These are phyloP conservation scores for Ganoderma resinaceum DNA, from an alignment of 1,284 basidiomycete genomes.

Conservation along the genomic window DNA sequence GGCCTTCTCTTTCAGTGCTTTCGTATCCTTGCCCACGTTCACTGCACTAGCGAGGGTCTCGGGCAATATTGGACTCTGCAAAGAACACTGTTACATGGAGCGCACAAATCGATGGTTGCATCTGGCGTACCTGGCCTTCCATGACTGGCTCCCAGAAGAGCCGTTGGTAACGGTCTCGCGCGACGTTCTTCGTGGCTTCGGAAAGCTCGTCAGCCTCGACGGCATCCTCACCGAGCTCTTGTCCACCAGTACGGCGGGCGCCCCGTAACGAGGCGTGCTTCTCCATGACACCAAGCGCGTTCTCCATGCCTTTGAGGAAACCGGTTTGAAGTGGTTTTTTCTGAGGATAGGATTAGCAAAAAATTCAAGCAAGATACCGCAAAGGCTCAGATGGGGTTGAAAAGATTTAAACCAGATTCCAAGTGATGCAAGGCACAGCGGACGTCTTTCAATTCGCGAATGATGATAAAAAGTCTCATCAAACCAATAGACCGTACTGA, in stretches of 20 bases:
- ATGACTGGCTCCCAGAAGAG: slow-evolving; percentile 77
- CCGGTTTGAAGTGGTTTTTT: slow-evolving; percentile 68
- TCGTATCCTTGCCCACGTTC: slow-evolving; percentile 25
- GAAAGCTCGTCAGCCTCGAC: slow-evolving; percentile 66
- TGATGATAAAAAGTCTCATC: slow-evolving; percentile 64
- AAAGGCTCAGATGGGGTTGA: slow-evolving; percentile 69
- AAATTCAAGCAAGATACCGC: slow-evolving; percentile 15
- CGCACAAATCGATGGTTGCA: neutral
- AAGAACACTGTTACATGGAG: neutral
- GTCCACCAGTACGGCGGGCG: slow-evolving; percentile 17
- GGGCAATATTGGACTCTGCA: slow-evolving; percentile 66
- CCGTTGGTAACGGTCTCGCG: slow-evolving; percentile 70
- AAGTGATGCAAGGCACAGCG: slow-evolving; percentile 66
- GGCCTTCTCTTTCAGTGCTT: slow-evolving; percentile 42
- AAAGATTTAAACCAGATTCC: slow-evolving; percentile 59
- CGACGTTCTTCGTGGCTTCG: slow-evolving; percentile 59
- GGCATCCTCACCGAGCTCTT: slow-evolving; percentile 47
- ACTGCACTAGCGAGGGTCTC: slow-evolving; percentile 51
- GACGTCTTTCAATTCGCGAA: slow-evolving; percentile 70
- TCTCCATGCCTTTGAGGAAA: slow-evolving; percentile 75
- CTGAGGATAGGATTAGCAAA: slow-evolving; percentile 45
- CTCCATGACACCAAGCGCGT: slow-evolving; percentile 58
- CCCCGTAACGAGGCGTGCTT: slow-evolving; percentile 2
- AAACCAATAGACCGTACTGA: slow-evolving; percentile 16
- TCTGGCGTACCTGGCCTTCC: slow-evolving; percentile 64